These are phyloP conservation scores for Diplocarpon rosae DNA, from an alignment of 2,329 filamentous ascomycete genomes.

Conservation along the genomic window DNA sequence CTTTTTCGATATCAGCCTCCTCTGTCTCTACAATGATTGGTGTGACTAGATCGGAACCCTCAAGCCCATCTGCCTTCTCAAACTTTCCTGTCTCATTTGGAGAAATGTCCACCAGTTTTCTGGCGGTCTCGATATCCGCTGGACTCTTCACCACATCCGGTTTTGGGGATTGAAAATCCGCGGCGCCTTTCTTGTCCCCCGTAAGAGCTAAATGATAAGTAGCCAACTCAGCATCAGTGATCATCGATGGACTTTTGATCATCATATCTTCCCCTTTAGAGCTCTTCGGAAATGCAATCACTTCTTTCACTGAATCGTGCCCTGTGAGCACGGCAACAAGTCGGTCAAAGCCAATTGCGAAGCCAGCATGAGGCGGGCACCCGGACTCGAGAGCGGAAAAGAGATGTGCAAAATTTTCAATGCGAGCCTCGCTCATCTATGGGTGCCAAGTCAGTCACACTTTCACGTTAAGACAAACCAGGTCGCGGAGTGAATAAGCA, in stretches of 20 bases:
- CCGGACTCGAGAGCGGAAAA: slow-evolving; percentile 72
- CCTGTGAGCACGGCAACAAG: slow-evolving; percentile 71
- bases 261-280: slow-evolving; percentile 80
- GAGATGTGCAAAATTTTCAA: slow-evolving; percentile 77
- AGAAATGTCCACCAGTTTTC: too few relatives aligned
- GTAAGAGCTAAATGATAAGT: slow-evolving; percentile 20
- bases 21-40: too few relatives aligned
- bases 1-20: too few relatives aligned
- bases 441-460: background rate
- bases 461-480: too few relatives aligned
- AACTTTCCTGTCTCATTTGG: too few relatives aligned
- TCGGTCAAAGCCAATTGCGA: slow-evolving; percentile 86
- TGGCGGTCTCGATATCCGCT: background rate
- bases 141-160: background rate
- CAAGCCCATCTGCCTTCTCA: too few relatives aligned
- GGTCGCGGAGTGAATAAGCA: background rate
- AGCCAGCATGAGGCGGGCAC: slow-evolving; percentile 88
- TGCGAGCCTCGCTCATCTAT: slow-evolving; percentile 39
- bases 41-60: too few relatives aligned
- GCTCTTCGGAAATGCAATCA: slow-evolving; percentile 94
- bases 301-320: slow-evolving; percentile 70
- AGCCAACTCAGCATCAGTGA: slow-evolving; percentile 42
- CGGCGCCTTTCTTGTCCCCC: background rate
- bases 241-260: slow-evolving; percentile 62
- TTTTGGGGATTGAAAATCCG: background rate